Percentiles rank a stretch among this genome's conserved stretches.
Evolutionary conservation across 805 yeast genomes (phyloP).

Genomic region (Tetrapisispora arboricola): DNA sequence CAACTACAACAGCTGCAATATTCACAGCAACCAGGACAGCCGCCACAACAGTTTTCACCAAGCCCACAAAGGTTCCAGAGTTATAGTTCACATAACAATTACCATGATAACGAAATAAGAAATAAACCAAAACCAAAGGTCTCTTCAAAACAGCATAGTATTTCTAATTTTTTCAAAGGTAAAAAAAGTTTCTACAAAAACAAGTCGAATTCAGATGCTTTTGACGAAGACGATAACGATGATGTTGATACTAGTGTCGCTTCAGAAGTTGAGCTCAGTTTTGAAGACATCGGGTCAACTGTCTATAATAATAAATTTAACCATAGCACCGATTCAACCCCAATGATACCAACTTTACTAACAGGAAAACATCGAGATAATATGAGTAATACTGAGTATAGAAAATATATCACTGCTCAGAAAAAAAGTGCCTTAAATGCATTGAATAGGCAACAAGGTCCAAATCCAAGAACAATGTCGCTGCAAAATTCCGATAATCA

Average conservation of each 20-base stretch:
- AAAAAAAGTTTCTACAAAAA: slow-evolving; percentile 5
- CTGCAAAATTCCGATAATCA: slow-evolving; percentile 20
- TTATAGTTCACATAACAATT: neutral
- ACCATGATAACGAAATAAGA: neutral
- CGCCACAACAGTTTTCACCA: slow-evolving; percentile 7
- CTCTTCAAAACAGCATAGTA: slow-evolving; percentile 13
- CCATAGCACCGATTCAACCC: slow-evolving; percentile 48
- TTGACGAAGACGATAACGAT: slow-evolving; percentile 33
- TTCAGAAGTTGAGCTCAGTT: slow-evolving; percentile 36
- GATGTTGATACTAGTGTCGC: slow-evolving; percentile 30
- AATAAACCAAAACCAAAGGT: neutral
- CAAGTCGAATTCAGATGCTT: slow-evolving; percentile 14
- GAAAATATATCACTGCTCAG: slow-evolving; percentile 59
- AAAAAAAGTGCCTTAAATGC: slow-evolving; percentile 46
- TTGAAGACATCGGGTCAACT: slow-evolving; percentile 53
- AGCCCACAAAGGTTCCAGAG: neutral
- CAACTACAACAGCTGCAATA: slow-evolving; percentile 5
- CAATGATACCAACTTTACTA: slow-evolving; percentile 63
- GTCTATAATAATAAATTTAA: slow-evolving; percentile 51
- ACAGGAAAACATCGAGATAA: slow-evolving; percentile 23
- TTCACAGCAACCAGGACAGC: slow-evolving; percentile 8
- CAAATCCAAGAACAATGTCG: slow-evolving; percentile 37
- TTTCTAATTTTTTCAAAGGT: slow-evolving; percentile 19
- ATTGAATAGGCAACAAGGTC: slow-evolving; percentile 30
- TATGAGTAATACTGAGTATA: slow-evolving; percentile 47